Evolutionary conservation across 305 asterid species (phyloP).

Genomic region (Fraxinus floribunda): DNA sequence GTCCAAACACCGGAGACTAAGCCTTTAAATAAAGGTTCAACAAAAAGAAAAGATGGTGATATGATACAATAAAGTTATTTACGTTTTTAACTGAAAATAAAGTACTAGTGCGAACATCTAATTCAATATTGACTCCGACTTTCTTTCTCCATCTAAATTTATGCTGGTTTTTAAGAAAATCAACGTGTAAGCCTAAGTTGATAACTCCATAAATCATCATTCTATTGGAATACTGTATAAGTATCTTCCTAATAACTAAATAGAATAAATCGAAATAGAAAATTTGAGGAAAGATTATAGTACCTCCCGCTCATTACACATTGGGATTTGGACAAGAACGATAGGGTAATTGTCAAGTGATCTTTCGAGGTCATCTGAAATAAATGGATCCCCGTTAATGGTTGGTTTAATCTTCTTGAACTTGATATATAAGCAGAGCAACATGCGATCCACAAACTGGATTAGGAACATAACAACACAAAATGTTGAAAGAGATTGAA

Average conservation of each 20-base stretch:
- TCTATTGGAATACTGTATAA: too few relatives aligned
- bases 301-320: slow-evolving; percentile 79
- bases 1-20: too few relatives aligned
- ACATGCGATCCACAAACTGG: slow-evolving; percentile 62
- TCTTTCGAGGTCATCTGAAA: slow-evolving; percentile 40
- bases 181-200: too few relatives aligned
- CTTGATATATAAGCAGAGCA: slow-evolving; percentile 56
- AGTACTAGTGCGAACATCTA: too few relatives aligned
- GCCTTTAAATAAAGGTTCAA: too few relatives aligned
- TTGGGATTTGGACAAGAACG: slow-evolving; percentile 79
- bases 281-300: background rate
- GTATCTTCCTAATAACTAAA: background rate
- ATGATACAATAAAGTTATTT: too few relatives aligned
- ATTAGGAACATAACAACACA: slow-evolving; percentile 55
- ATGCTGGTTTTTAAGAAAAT: too few relatives aligned
- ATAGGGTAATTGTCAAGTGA: slow-evolving; percentile 38
- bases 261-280: background rate
- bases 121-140: too few relatives aligned
- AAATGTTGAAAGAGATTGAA: slow-evolving; percentile 42
- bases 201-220: too few relatives aligned
- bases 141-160: too few relatives aligned
- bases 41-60: too few relatives aligned
- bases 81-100: too few relatives aligned
- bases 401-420: slow-evolving; percentile 54
- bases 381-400: slow-evolving; percentile 41